A percentile compares a stretch with the other conserved stretches of the same genome.
phyloP scores from a whole-genome alignment of 495 filamentous ascomycete genomes.

The Penicillium ucsense region DNA sequence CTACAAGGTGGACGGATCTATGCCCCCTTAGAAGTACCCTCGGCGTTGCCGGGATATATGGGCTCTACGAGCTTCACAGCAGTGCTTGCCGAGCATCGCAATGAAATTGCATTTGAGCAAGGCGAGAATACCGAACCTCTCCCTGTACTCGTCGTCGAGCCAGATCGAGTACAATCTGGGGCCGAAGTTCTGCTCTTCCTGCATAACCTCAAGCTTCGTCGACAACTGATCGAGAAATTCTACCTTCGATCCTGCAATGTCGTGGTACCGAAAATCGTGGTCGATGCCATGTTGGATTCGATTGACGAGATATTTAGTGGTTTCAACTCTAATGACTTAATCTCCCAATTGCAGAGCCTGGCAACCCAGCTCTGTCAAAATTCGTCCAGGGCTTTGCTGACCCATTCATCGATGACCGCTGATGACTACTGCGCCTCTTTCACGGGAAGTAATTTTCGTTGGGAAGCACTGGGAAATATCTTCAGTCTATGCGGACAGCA shows the following conservation, averaged over 20 bases:
- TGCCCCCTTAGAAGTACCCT: constrained; percentile 17
- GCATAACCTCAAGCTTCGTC: constrained; percentile 20
- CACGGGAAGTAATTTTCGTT: constrained; percentile 44
- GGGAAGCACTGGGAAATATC: constrained; percentile 49
- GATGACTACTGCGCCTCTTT: constrained; percentile 33
- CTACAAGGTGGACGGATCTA: constrained; percentile 14
- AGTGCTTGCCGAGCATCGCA: constrained; percentile 32
- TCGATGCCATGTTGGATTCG: constrained; percentile 21
- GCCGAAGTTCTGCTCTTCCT: constrained; percentile 34
- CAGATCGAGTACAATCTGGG: constrained; percentile 28
- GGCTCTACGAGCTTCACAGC: constrained; percentile 43
- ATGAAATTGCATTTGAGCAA: constrained; percentile 27
- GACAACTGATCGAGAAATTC: constrained; percentile 18
- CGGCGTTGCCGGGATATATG: constrained; percentile 33
- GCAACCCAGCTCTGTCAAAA: constrained; percentile 25
- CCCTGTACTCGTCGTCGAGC: constrained; percentile 16
- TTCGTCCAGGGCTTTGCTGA: constrained; percentile 20
- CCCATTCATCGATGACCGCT: constrained; percentile 21
- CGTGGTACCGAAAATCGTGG: constrained; percentile 14
- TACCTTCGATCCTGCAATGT: constrained; percentile 14
- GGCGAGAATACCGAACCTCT: constrained; percentile 24
- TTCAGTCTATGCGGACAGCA: constrained; percentile 39
- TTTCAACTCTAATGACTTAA: constrained; percentile 16
- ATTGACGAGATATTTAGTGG: constrained; percentile 16
- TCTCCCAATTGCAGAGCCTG: constrained; percentile 21